Evolutionary conservation across 129 eudicot genomes (phyloP), one percentile per base, ranked within the genome.

Genomic region (Erigeron canadensis): DNA sequence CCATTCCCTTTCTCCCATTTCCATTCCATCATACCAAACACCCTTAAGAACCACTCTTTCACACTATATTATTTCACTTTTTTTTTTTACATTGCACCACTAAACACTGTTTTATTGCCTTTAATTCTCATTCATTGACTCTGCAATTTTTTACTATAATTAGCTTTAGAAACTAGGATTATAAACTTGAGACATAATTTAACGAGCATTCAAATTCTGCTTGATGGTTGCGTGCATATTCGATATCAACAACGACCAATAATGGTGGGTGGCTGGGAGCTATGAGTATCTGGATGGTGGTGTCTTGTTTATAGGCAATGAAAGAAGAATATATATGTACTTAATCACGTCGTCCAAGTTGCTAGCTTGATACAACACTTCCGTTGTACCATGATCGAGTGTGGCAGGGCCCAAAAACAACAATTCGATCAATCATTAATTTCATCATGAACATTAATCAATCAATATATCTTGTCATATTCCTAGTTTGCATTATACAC

Each of bases 21-120:
- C n/a, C n/a, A n/a, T n/a, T n/a, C n/a, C n/a, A n/a, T n/a, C n/a
- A n/a, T n/a, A n/a, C n/a, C n/a, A n/a, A n/a, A n/a, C n/a, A n/a
- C n/a, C n/a, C n/a, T n/a, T n/a, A 38, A 65, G 34, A 53, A 23
- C 71, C 78, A 53, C 45, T 39, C 73, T 50, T 65, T 43, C 59
- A 46, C 16, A 47, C 2, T 6, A 16, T 42, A 45, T 37, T 40
- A 38, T 42, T 41, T 17, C 21, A 56, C 54, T n/a, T 8, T 56
- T 47, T 40, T 57, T 4, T n/a, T 21, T 58, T 17, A 13, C 16
- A 60, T 21, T 5, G 64, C 17, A 10, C 17, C 42, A 53, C 23
- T 22, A 10, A 39, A 46, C n/a, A 53, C 53, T 48, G 16, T 62
- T 21, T 63, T 39, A 16, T 45, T 61, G 45, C 21, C 28, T 48